Evolutionary conservation across 1,284 basidiomycete species (phyloP), one percentile per base, ranked within the genome.

Genomic region (Austroboletus niveus): DNA sequence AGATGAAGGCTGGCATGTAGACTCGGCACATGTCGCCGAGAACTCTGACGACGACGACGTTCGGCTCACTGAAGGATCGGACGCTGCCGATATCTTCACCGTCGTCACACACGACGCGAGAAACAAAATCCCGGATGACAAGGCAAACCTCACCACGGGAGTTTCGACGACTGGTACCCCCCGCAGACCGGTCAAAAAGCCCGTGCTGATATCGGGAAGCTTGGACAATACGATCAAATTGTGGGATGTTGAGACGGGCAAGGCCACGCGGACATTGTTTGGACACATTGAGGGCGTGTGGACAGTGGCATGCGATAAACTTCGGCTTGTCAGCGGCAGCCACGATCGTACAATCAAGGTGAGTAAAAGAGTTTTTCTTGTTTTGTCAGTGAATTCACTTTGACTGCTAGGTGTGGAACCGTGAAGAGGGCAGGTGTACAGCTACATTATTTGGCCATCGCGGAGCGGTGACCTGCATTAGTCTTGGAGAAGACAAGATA

Each of bases 281-380:
- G 97, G 96, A 0, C 94, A 97, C 68, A 92, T 94, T 58, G 94
- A 97, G 65, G 97, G 97, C 50, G 94, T 99, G 8, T 99, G 96
- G 96, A 85, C 85, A 12, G 87, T 99, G 31, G 94, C 92, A 45
- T 87, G 89, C 56, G 94, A 99, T 71, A 92, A 93, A 65, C 76
- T 98, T 61, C 80, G 97, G 48, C 78, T 99, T 47, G 94, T 94
- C 12, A 94, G 89, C 49, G 94, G 87, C 5, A 93, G 90, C 60
- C 94, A 98, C 69, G 93, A 96, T 70, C 81, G 92, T 27, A 94
- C 94, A 31, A 88, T 96, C 75, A 94, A 94, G 79, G 91, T 89
- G 59, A 20, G 57, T 42, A 15, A 22, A 42, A n/a, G n/a, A 39
- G 11, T 27, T 38, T 17, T 5, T 52, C 51, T 45, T 53, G 32